Conservation (phyloP, 192 early-diverging fungal genomes). For the Kickxella alabastrina region DNA sequence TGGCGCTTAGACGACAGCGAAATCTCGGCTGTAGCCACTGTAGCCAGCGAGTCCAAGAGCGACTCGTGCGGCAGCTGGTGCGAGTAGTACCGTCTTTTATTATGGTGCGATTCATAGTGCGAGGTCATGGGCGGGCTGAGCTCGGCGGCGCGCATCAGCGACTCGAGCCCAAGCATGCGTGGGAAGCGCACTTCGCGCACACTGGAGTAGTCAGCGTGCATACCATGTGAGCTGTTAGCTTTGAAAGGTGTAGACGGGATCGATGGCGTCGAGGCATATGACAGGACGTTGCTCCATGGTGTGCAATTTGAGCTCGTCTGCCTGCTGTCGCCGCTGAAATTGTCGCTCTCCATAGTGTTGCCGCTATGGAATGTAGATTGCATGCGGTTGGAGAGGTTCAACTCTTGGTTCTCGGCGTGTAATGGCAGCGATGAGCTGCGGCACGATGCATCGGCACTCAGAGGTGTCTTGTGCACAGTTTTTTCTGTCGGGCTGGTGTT, state of each 20-base stretch:
- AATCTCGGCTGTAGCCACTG: conserved; percentile 35
- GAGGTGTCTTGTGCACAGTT: background rate
- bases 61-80: conserved; percentile 1
- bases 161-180: conserved; percentile 23
- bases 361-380: conserved; percentile 1
- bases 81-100: no score
- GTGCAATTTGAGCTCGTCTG: background rate
- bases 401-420: background rate
- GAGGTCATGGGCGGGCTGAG: conserved; percentile 20
- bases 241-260: background rate
- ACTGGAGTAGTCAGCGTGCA: background rate
- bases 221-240: background rate
- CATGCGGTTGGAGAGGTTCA: conserved; percentile 9
- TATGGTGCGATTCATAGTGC: no score
- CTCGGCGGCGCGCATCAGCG: conserved; percentile 36
- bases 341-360: background rate
- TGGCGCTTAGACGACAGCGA: conserved; percentile 23
- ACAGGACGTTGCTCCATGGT: background rate
- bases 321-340: background rate
- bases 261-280: background rate
- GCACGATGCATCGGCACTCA: conserved; percentile 2
- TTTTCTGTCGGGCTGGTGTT: background rate
- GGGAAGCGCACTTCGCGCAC: conserved; percentile 1
- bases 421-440: conserved; percentile 44
- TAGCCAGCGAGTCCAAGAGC: conserved; percentile 43